These are phyloP conservation scores for Sutorius australiensis DNA, from an alignment of 768 basidiomycete species.

Conservation along the genomic window DNA sequence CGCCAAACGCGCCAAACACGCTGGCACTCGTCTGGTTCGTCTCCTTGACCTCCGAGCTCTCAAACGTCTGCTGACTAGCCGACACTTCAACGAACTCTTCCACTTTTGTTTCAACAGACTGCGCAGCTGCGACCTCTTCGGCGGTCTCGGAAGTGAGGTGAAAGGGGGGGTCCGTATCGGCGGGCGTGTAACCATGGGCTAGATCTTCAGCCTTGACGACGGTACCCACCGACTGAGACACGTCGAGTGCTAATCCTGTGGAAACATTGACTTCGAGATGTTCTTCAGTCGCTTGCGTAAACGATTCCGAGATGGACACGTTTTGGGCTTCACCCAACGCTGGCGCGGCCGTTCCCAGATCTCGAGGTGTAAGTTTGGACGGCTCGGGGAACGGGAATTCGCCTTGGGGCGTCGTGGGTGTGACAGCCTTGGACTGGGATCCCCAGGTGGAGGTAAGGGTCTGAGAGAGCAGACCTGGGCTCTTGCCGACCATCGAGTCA, in stretches of 20 bases:
- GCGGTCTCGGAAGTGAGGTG: conserved; percentile 8
- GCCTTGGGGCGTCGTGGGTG: conserved; percentile 19
- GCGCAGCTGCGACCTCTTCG: background rate
- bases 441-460: conserved; percentile 51
- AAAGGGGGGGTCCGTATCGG: conserved; percentile 26
- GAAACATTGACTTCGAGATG: background rate
- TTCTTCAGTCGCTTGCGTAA: background rate
- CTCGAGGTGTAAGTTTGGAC: background rate
- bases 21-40: background rate
- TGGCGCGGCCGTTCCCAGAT: conserved; percentile 8
- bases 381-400: conserved; percentile 12
- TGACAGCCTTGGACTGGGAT: conserved; percentile 25
- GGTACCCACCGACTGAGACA: conserved; percentile 3
- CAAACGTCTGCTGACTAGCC: conserved; percentile 3
- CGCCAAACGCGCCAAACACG: background rate
- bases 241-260: conserved; percentile 10
- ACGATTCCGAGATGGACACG: background rate
- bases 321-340: conserved; percentile 14
- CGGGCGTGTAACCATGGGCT: conserved; percentile 23
- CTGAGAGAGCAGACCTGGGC: conserved; percentile 38
- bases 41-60: conserved; percentile 1
- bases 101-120: conserved; percentile 1
- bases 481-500: conserved; percentile 37
- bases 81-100: conserved; percentile 11
- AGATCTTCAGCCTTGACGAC: conserved; percentile 1